Base-by-base conservation (phyloP, 2,329 filamentous ascomycete genomes). In the Arthrobotrys sphaeroides region DNA sequence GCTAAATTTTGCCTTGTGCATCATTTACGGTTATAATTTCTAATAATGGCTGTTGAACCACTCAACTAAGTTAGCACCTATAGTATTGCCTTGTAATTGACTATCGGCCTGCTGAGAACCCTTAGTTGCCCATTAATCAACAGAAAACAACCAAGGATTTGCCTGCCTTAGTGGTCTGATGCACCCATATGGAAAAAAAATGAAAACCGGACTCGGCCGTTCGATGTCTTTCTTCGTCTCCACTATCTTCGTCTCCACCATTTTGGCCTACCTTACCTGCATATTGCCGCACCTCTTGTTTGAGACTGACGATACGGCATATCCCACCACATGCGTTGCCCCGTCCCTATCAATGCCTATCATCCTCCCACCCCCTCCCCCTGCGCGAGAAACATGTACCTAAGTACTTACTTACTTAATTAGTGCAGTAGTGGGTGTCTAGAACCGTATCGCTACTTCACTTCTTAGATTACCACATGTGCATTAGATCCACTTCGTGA, bases 1-100 rank as follows among this genome's bases (percentile, higher is more conserved):
- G 66, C 66, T 62, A 62, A 61, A 62, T 3, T 45, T 70, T 62
- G 26, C 66, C 66, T 16, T 31, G n/a, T 49, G 40, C 40, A 59
- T 55, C n/a, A 12, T 38, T 55, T 40, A 62, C 66, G 66, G 55
- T 33, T 70, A 45, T 53, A 55, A 40, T 45, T 62, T 70, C 66
- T 70, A 45, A 51, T 43, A 62, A 18, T 24, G 55, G 66, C 16
- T 31, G 31, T 53, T 7, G 47, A 31, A 53, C 33, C 26, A 53
- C 47, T 20, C 9, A 55, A 55, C 20, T 24, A 38, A 55, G 51
- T 55, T 55, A 55, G 51, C 10, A 38, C 28, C 16, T 55, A 55
- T 55, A 55, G 38, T 55, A 55, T 18, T 38, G 28, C 47, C 16
- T 33, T 53, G 9, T 31, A 55, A 55, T 16, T 53, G 51, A 55